phyloP scores from a whole-genome alignment of 441 rosid genomes.

The Macaranga tanarius region DNA sequence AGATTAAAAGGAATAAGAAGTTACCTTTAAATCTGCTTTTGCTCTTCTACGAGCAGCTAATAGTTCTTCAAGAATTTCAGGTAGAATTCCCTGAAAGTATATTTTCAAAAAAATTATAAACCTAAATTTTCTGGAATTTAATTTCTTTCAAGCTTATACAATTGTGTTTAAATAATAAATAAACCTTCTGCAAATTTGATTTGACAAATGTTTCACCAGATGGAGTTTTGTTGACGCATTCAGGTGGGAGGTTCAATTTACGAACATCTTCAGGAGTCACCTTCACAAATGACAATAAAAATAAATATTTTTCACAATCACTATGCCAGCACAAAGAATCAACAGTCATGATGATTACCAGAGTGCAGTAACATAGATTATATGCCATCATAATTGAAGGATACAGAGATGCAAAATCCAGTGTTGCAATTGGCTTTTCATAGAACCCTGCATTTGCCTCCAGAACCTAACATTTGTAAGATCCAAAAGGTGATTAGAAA shows the following conservation, averaged over 20 bases:
- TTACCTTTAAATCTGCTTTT: slow-evolving; percentile 92
- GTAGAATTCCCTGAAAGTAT: slow-evolving; percentile 82
- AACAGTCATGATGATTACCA: slow-evolving; percentile 51
- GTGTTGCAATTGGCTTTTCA: slow-evolving; percentile 92
- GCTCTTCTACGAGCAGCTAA: slow-evolving; percentile 94
- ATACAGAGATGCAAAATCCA: slow-evolving; percentile 97
- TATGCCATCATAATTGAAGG: slow-evolving; percentile 99
- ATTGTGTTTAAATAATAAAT: background rate
- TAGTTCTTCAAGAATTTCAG: slow-evolving; percentile 98
- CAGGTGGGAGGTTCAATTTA: slow-evolving; percentile 82
- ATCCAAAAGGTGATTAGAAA: slow-evolving; percentile 16
- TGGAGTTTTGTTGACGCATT: slow-evolving; percentile 82
- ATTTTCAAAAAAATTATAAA: slow-evolving; percentile 10
- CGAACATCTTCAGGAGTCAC: slow-evolving; percentile 86
- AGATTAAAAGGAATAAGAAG: background rate
- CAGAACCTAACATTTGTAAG: slow-evolving; percentile 61
- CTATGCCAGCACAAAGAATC: slow-evolving; percentile 14
- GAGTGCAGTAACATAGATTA: slow-evolving; percentile 92
- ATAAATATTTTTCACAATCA: slow-evolving; percentile 20
- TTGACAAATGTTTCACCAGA: slow-evolving; percentile 96
- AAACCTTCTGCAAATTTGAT: slow-evolving; percentile 80
- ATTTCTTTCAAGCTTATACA: background rate
- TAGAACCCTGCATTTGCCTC: slow-evolving; percentile 93
- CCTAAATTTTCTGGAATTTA: background rate
- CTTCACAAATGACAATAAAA: slow-evolving; percentile 42